Conservation (phyloP, 2,329 filamentous ascomycete species). For the Penicillium sp. region DNA sequence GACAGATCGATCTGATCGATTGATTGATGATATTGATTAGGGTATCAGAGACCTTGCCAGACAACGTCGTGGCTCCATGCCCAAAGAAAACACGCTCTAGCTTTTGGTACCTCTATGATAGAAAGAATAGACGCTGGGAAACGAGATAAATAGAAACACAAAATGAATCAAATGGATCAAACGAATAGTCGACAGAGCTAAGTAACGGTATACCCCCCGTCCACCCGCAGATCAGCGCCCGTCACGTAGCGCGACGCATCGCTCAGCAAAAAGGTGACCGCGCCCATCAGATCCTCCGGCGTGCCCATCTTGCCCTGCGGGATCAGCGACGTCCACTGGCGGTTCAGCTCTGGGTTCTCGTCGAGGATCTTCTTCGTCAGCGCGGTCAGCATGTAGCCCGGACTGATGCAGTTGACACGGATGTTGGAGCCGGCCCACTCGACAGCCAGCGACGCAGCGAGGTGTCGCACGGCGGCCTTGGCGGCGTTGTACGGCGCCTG, state of each 20-base stretch:
- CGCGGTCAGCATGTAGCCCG: conserved; percentile 94
- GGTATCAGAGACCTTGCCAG: too few relatives aligned
- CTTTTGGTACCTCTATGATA: too few relatives aligned
- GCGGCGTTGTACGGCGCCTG: conserved; percentile 90
- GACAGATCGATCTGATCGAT: too few relatives aligned
- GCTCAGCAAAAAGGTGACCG: conserved; percentile 79
- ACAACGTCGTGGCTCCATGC: too few relatives aligned
- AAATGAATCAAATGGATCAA: not conserved
- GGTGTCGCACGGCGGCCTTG: conserved; percentile 86
- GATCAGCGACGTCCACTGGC: conserved; percentile 88
- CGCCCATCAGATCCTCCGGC: conserved; percentile 89
- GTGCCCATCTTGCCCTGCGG: conserved; percentile 91
- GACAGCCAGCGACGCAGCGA: conserved; percentile 82
- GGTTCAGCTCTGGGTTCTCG: conserved; percentile 83
- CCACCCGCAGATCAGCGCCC: conserved; percentile 73
- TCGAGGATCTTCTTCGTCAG: conserved; percentile 91
- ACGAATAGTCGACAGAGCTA: conserved; percentile 35
- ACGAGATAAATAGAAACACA: not conserved
- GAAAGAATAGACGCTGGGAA: too few relatives aligned
- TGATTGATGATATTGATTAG: too few relatives aligned
- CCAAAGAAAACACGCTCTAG: too few relatives aligned
- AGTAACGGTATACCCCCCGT: conserved; percentile 84
- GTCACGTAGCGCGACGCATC: conserved; percentile 73
- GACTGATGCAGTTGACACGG: conserved; percentile 90
- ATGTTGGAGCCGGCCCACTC: conserved; percentile 90